A percentile compares a stretch with the other conserved stretches of the same genome.
phyloP scores from a whole-genome alignment of 2,329 filamentous ascomycete genomes.

The Podosphaera xanthii region DNA sequence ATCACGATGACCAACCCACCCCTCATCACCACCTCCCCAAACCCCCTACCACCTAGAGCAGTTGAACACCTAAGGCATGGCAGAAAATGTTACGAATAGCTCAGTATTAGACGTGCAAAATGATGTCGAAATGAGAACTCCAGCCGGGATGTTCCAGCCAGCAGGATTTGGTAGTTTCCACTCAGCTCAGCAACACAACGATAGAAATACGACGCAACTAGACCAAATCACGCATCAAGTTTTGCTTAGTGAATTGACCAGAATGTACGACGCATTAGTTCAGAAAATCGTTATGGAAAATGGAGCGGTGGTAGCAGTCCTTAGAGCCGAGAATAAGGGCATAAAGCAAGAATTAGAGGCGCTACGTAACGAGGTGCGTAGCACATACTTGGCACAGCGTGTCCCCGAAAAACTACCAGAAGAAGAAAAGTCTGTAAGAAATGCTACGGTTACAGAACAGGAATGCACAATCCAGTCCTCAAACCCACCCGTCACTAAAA shows the following conservation, averaged over 20 bases:
- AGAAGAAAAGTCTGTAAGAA: neutral
- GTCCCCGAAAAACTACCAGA: neutral
- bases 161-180: no score
- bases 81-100: no score
- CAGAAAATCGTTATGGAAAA: slow-evolving; percentile 1
- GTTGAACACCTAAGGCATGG: no score
- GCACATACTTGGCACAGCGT: neutral
- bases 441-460: neutral
- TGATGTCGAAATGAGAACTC: no score
- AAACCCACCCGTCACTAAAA: neutral
- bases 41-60: no score
- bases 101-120: no score
- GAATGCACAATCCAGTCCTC: neutral
- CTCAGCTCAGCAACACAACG: no score
- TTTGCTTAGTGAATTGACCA: neutral
- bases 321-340: neutral
- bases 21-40: no score
- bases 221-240: neutral
- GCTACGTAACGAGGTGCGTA: neutral
- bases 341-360: neutral
- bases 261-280: neutral
- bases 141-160: no score
- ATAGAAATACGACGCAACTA: no score
- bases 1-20: no score
- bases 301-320: neutral